Evolutionary conservation across 2,329 filamentous ascomycete genomes (phyloP), one percentile per base, ranked within the genome.

Genomic region (Alternaria gaisen): DNA sequence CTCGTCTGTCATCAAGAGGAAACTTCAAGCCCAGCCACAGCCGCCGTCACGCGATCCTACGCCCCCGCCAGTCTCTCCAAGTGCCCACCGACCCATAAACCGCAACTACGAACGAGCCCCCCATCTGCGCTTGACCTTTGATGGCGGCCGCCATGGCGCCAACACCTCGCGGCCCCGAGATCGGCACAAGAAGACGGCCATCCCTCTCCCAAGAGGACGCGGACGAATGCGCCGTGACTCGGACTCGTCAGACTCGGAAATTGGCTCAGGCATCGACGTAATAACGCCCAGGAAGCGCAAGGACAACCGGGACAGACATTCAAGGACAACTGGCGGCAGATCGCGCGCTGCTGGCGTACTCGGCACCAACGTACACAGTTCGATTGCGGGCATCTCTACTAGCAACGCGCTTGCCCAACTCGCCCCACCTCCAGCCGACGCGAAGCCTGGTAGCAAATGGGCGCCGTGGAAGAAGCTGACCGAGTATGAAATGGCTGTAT

Each of bases 401-500:
- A 88, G 86, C 68, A 88, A 87, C 74, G 87, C 86, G 4, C 79
- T 89, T 46, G 84, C 87, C 5, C 80, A 84, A 64, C 79, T 89
- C 20, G 83, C 84, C 14, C 85, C 86, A 16, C 88, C 88, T 10
- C 88, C 88, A 14, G 78, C 83, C 20, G 85, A 88, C 72, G 87
- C 87, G 8, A 80, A 80, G 55, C 81, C 85, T 24, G 88, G 88
- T 46, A 88, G 86, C 76, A 84, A 85, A 70, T 85, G 85, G 77
- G 79, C 84, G 61, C 88, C 88, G 2, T 90, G 88, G 88, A 81
- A 87, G 68, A 86, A 87, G 58, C 78, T 90, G 63, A 90, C 88
- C 3, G 87, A 89, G 66, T 90, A 85, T 80, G 88, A 90, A 70
- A 88, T 90, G 87, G 88, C 87, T 5, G 87, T 88, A 64, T 83